These are phyloP conservation scores for Mortierella sp. DNA, from an alignment of 371 early-diverging fungal species.

Conservation along the genomic window DNA sequence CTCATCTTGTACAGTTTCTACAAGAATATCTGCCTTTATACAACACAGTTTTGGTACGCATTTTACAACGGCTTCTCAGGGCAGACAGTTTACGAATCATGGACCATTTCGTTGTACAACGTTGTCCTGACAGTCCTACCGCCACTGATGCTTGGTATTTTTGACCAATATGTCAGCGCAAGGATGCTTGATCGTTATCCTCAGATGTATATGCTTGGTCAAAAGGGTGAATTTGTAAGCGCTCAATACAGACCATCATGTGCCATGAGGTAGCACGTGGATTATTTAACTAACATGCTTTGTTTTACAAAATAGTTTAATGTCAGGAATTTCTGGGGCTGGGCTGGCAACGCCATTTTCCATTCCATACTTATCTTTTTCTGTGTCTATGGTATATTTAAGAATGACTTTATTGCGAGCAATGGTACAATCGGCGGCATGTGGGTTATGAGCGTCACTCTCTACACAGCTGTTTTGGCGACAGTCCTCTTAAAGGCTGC, in stretches of 20 bases:
- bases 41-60: slow-evolving; percentile 99
- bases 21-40: slow-evolving; percentile 96
- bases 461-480: slow-evolving; percentile 84
- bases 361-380: slow-evolving; percentile 75
- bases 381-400: slow-evolving; percentile 62
- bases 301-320: slow-evolving; percentile 71
- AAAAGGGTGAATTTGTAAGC: slow-evolving; percentile 83
- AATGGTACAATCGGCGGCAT: slow-evolving; percentile 79
- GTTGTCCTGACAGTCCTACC: slow-evolving; percentile 93
- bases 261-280: background rate
- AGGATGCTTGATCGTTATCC: slow-evolving; percentile 96
- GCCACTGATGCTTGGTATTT: slow-evolving; percentile 91
- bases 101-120: slow-evolving; percentile 94
- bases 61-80: slow-evolving; percentile 93
- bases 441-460: slow-evolving; percentile 84
- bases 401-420: slow-evolving; percentile 69
- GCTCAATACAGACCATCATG: background rate
- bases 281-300: too few species aligned
- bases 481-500: slow-evolving; percentile 89
- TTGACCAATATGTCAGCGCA: slow-evolving; percentile 93
- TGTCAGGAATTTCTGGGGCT: slow-evolving; percentile 93
- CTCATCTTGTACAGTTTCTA: slow-evolving; percentile 94
- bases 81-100: slow-evolving; percentile 93
- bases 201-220: slow-evolving; percentile 96
- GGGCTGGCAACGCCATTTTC: slow-evolving; percentile 92